Percentiles rank a stretch among this genome's conserved stretches.
These are phyloP conservation scores for Epichloe sp. DNA, from an alignment of 2,329 filamentous ascomycete genomes.

Conservation along the genomic window DNA sequence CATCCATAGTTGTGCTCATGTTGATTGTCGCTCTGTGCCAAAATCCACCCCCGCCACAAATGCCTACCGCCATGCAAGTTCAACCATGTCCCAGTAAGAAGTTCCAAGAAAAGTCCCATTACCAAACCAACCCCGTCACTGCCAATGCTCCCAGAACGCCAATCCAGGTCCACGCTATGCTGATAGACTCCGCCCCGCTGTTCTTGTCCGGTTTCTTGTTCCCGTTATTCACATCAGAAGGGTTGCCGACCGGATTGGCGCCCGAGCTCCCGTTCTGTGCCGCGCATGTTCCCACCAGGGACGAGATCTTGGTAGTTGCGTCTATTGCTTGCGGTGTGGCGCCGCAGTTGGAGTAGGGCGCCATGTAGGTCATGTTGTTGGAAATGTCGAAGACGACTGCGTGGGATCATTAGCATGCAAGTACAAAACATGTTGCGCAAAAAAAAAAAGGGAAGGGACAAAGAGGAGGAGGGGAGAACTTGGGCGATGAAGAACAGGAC, in stretches of 20 bases:
- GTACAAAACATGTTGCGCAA: too few species aligned
- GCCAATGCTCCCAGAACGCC: not conserved
- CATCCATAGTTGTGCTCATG: too few species aligned
- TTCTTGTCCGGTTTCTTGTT: not conserved
- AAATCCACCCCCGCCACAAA: too few species aligned
- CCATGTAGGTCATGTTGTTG: conserved; percentile 33
- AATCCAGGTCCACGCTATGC: not conserved
- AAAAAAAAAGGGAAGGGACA: too few species aligned
- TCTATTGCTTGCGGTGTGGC: conserved; percentile 10
- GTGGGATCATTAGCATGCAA: too few species aligned
- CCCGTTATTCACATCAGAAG: not conserved
- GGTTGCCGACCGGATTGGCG: not conserved
- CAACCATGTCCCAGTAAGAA: not conserved
- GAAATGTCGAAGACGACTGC: conserved; percentile 39
- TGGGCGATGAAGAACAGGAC: too few species aligned
- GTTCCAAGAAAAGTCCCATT: not conserved
- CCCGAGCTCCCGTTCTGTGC: not conserved
- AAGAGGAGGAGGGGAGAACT: too few species aligned
- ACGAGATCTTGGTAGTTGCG: conserved; percentile 5
- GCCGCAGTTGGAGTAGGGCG: conserved; percentile 38
- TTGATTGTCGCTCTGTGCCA: too few species aligned
- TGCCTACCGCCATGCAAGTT: too few species aligned
- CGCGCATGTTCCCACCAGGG: conserved; percentile 9
- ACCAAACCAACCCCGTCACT: not conserved
- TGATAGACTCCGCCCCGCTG: not conserved